Conservation (phyloP, 257 asterid species). For the Gentiana dahurica region DNA sequence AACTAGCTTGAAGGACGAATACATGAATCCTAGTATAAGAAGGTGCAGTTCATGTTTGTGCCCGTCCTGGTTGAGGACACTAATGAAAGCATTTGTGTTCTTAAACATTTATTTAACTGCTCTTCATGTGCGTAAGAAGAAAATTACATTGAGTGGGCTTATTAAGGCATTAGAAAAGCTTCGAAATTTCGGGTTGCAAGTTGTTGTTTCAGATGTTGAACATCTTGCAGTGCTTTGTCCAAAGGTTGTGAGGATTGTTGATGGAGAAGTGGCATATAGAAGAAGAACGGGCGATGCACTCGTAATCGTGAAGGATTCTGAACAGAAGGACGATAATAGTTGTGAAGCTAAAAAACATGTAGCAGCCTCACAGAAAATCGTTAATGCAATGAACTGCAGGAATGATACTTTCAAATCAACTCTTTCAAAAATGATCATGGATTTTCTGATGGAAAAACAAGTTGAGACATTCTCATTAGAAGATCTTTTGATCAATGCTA, state of each 20-base stretch:
- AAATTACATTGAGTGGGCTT: conserved; percentile 28
- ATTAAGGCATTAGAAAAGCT: conserved; percentile 38
- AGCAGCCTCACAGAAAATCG: conserved; percentile 32
- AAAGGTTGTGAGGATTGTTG: conserved; percentile 53
- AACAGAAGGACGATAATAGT: conserved; percentile 24
- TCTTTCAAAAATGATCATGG: conserved; percentile 31
- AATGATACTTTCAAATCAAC: conserved; percentile 40
- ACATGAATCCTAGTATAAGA: conserved; percentile 23
- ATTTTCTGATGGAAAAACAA: neutral
- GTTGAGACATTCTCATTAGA: conserved; percentile 37
- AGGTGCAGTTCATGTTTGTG: conserved; percentile 36
- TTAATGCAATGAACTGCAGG: conserved; percentile 51
- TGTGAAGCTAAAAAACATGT: conserved; percentile 39
- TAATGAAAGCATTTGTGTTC: conserved; percentile 43
- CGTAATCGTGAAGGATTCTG: conserved; percentile 36
- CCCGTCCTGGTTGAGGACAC: conserved; percentile 68
- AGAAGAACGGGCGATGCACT: conserved; percentile 21
- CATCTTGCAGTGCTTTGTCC: conserved; percentile 65
- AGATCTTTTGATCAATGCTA: conserved; percentile 31
- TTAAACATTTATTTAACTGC: conserved; percentile 50
- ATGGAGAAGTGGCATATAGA: conserved; percentile 29
- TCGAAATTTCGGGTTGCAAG: conserved; percentile 33
- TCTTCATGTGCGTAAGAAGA: conserved; percentile 39
- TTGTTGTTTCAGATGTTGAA: conserved; percentile 41
- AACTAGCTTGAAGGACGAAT: conserved; percentile 16